Base-by-base conservation (phyloP, 129 eudicot genomes). In the Tanacetum coccineum region DNA sequence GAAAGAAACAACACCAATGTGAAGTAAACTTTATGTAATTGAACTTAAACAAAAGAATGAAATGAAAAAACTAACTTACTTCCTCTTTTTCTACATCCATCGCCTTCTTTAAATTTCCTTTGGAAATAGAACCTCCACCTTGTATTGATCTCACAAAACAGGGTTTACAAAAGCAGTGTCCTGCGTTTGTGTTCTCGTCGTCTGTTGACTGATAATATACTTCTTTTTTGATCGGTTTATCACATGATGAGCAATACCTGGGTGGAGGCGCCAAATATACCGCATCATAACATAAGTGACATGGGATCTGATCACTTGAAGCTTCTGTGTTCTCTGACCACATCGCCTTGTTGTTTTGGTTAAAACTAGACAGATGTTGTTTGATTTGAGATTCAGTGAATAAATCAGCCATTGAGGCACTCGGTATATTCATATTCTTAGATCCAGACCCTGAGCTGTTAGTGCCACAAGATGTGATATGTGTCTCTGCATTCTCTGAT, bases 201-300 rank as follows among this genome's bases (percentile, higher is more conserved):
- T 64, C 48, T 44, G 59, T 25, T 58, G 77, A 46, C 75, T 60
- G 66, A 78, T 90, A 82, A 66, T 84, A 87, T 53, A 42, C 68
- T 39, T 42, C 70, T 59, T 66, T 59, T 73, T 81, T 90, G 68
- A 90, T 81, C 54, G 75, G 82, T 20, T 11, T 11, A 18, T 68
- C 64, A 59, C 97, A 90, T 44, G 71, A 70, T 45, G 89, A 67
- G 61, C 97, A 90, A 70, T 80, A 87, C 59, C 82, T 67, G 11
- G 87, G 92, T 56, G 81, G 57, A 32, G 85, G 87, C 15, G 81
- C 56, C 47, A 84, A 79, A 30, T 66, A 30, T 59, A 84, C 81
- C 80, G 45, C 67, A 44, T 79, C 76, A 10, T 66, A 73, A 76
- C 97, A 90, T 68, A 90, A 75, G 65, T 82, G 95, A 66, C 97